Base-by-base conservation (phyloP, 805 yeast species). In the Isabelozyma rhagii region DNA sequence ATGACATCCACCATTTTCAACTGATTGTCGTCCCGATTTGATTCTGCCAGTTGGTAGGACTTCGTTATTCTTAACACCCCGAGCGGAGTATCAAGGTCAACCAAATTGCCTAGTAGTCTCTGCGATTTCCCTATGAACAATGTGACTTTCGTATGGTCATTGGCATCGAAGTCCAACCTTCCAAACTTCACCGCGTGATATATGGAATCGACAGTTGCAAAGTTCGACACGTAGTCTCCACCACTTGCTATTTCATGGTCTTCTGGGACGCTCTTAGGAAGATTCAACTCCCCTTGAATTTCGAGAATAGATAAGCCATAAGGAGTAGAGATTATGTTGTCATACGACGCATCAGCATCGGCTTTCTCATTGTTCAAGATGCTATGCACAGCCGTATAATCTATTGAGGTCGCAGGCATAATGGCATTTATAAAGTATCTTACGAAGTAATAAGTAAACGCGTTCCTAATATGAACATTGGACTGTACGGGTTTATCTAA, bases 271-370 rank as follows among this genome's bases (percentile, higher is more conserved):
- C 47, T 44, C 5, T 49, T 47, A 2, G 78, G 78, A 3, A 83
- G 60, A 49, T 81, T 80, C 39, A 87, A 63, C 36, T 83, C 89
- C 8, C 94, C 94, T 60, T 87, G 94, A 15, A 87, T 85, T 61
- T 87, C 94, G 15, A 87, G 52, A 14, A 87, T 57, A 2, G 80
- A 74, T 41, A 82, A 74, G 0, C 93, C 94, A 41, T 69, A 65
- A 1, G 83, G 77, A 0, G 92, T 83, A 1, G 77, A 55, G 2
- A 82, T 60, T 15, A 75, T 52, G 39, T 58, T 44, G 38, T 53
- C 54, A 17, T 21, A 42, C 36, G 36, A 31, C 36, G 36, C 10
- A 31, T n/a, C 41, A 11, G 25, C 18, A 41, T 6, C 18, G 15
- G 3, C 10, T 28, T 17, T 18, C n/a, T 14, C 25, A 5, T 44